phyloP scores from a whole-genome alignment of 2,329 filamentous ascomycete species.

The Epichloe typhina region DNA sequence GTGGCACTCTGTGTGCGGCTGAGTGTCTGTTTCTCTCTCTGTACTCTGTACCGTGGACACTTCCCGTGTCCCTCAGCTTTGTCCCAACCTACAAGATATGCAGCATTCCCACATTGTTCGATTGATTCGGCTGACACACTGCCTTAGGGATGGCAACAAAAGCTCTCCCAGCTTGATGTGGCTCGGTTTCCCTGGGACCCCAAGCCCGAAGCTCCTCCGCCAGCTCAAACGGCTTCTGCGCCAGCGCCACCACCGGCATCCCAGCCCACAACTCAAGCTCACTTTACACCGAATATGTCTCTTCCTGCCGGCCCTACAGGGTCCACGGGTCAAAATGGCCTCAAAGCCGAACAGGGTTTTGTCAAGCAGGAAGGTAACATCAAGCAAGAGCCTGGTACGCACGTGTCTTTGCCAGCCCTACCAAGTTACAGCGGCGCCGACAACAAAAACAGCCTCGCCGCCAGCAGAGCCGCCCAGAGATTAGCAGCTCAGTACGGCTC shows the following conservation, averaged over 20 bases:
- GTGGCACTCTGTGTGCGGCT: neutral
- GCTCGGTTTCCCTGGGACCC: slow-evolving; percentile 95
- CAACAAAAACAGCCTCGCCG: slow-evolving; percentile 29
- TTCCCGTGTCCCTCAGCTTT: neutral
- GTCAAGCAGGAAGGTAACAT: slow-evolving; percentile 36
- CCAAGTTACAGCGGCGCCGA: slow-evolving; percentile 20
- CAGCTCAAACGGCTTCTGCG: slow-evolving; percentile 21
- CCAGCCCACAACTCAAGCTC: slow-evolving; percentile 14
- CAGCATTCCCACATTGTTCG: neutral
- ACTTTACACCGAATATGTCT: slow-evolving; percentile 19
- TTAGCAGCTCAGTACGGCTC: slow-evolving; percentile 47
- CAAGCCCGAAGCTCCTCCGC: slow-evolving; percentile 47
- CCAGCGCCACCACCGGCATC: slow-evolving; percentile 11
- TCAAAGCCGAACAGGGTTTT: slow-evolving; percentile 29
- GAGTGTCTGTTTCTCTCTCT: neutral
- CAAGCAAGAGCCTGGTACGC: slow-evolving; percentile 30
- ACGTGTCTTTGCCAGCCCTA: slow-evolving; percentile 19
- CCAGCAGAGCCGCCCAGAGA: slow-evolving; percentile 42
- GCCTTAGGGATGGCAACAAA: slow-evolving; percentile 79
- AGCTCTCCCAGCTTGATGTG: slow-evolving; percentile 71
- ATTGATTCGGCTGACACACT: slow-evolving; percentile 5
- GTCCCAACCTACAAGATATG: neutral
- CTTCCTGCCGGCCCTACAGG: slow-evolving; percentile 18
- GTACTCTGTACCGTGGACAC: neutral
- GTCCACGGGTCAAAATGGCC: slow-evolving; percentile 20